A percentile compares a stretch with the other conserved stretches of the same genome.
Conservation (phyloP, 2,329 filamentous ascomycete species). For the Cladosporium velox region DNA sequence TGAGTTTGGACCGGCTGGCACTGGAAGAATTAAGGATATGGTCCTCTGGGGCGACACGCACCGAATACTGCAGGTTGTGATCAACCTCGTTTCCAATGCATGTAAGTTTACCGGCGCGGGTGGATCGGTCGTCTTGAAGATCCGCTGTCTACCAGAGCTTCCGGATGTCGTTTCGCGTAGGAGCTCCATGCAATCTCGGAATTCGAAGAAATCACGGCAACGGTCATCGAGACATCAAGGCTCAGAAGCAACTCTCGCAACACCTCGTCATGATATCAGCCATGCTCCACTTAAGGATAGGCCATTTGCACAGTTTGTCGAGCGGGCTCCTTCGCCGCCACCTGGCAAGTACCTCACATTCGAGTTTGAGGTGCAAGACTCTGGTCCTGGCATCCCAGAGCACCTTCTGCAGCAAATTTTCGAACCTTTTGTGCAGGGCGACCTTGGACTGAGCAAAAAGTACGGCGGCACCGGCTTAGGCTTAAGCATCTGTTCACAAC, state of each 20-base stretch:
- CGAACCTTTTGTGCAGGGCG: slow-evolving; percentile 93
- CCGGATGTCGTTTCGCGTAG: slow-evolving; percentile 48
- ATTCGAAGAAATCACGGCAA: slow-evolving; percentile 25
- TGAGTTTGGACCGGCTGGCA: slow-evolving; percentile 51
- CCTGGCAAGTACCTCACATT: slow-evolving; percentile 72
- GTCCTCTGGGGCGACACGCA: slow-evolving; percentile 91
- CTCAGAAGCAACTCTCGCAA: slow-evolving; percentile 4
- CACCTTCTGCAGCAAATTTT: slow-evolving; percentile 81
- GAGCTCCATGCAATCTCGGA: slow-evolving; percentile 39
- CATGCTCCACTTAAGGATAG: slow-evolving; percentile 12
- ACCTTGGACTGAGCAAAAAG: slow-evolving; percentile 83
- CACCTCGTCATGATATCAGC: not conserved
- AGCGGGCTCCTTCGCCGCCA: slow-evolving; percentile 45
- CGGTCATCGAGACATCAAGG: slow-evolving; percentile 22
- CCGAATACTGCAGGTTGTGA: slow-evolving; percentile 86
- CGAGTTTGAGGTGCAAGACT: slow-evolving; percentile 87
- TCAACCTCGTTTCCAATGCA: slow-evolving; percentile 89
- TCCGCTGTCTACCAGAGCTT: slow-evolving; percentile 69
- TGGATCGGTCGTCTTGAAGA: slow-evolving; percentile 73
- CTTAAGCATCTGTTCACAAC: slow-evolving; percentile 83
- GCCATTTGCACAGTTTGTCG: slow-evolving; percentile 39
- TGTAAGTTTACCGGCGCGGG: slow-evolving; percentile 83
- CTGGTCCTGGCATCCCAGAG: slow-evolving; percentile 79
- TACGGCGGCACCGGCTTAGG: slow-evolving; percentile 87
- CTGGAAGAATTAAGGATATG: slow-evolving; percentile 77